Conservation (phyloP, 768 basidiomycete genomes). For the Daedaleopsis sinensis region DNA sequence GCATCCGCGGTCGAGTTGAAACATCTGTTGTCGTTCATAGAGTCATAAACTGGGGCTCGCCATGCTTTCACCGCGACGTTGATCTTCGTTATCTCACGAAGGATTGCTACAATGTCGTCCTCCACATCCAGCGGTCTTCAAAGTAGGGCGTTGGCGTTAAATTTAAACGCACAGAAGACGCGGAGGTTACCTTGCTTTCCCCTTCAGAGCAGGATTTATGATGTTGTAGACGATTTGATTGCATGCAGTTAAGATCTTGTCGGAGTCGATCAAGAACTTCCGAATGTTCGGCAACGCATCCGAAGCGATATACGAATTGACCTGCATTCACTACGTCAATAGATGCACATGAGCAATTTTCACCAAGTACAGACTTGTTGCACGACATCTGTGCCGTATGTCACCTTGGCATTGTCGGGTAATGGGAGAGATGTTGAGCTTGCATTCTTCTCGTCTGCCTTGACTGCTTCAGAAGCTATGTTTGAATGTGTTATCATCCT, state of each 20-base stretch:
- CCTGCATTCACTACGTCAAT: conserved; percentile 42
- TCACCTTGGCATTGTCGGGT: conserved; percentile 32
- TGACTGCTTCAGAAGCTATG: conserved; percentile 33
- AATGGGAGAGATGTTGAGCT: conserved; percentile 45
- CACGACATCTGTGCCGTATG: conserved; percentile 43
- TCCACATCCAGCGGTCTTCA: conserved; percentile 81
- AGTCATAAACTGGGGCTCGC: conserved; percentile 77
- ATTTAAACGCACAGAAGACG: conserved; percentile 8
- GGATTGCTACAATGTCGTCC: conserved; percentile 59
- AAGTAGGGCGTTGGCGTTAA: conserved; percentile 1
- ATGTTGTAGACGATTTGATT: conserved; percentile 86
- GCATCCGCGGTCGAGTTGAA: conserved; percentile 72
- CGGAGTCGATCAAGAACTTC: conserved; percentile 79
- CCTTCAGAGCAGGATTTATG: conserved; percentile 78
- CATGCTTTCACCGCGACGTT: conserved; percentile 83
- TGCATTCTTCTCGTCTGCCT: conserved; percentile 65
- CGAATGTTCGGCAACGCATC: conserved; percentile 75
- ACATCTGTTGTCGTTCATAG: conserved; percentile 82
- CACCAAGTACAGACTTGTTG: conserved; percentile 42
- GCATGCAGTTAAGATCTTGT: conserved; percentile 79
- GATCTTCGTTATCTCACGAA: conserved; percentile 79
- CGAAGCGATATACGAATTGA: conserved; percentile 70
- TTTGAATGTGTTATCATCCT: not conserved
- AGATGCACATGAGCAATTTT: not conserved
- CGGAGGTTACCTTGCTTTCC: conserved; percentile 62